Percentiles rank a stretch among this genome's conserved stretches.
Evolutionary conservation across 768 basidiomycete genomes (phyloP).

Genomic region (Leccinum broughii): DNA sequence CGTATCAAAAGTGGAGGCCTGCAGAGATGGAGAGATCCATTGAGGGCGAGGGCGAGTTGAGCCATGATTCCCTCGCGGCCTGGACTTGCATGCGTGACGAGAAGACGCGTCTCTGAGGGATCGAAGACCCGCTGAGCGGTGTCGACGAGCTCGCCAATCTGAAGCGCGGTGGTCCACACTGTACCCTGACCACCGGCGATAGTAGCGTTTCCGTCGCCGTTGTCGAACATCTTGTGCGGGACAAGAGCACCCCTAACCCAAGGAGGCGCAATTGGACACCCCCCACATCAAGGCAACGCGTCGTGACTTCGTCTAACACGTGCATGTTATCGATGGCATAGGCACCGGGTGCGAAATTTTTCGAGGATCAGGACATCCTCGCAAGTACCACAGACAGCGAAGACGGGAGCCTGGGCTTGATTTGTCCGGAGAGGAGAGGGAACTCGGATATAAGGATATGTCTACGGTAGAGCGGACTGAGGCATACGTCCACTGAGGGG

Average conservation of each 20-base stretch:
- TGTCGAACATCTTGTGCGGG: conserved; percentile 92
- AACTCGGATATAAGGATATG: conserved; percentile 89
- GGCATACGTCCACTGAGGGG: conserved; percentile 50
- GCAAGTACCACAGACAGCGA: conserved; percentile 95
- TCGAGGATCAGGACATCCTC: conserved; percentile 94
- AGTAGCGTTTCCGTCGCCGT: conserved; percentile 92
- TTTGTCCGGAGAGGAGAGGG: conserved; percentile 84
- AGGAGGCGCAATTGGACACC: conserved; percentile 92
- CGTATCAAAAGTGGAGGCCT: conserved; percentile 97
- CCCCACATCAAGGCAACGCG: conserved; percentile 86
- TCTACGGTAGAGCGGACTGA: conserved; percentile 72
- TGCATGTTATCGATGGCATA: conserved; percentile 89
- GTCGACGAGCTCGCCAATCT: conserved; percentile 97
- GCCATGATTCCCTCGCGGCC: conserved; percentile 92
- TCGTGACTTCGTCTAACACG: conserved; percentile 94
- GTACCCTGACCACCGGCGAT: conserved; percentile 98
- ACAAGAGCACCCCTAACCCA: conserved; percentile 94
- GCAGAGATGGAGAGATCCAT: conserved; percentile 94
- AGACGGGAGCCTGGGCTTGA: conserved; percentile 90
- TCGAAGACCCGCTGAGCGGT: conserved; percentile 95
- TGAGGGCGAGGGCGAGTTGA: conserved; percentile 86
- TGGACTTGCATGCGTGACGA: conserved; percentile 89
- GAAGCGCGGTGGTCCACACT: conserved; percentile 98
- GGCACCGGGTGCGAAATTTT: conserved; percentile 79
- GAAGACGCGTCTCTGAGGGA: conserved; percentile 87